Evolutionary conservation across 441 rosid species (phyloP).

Genomic region (Monsonia emarginata): DNA sequence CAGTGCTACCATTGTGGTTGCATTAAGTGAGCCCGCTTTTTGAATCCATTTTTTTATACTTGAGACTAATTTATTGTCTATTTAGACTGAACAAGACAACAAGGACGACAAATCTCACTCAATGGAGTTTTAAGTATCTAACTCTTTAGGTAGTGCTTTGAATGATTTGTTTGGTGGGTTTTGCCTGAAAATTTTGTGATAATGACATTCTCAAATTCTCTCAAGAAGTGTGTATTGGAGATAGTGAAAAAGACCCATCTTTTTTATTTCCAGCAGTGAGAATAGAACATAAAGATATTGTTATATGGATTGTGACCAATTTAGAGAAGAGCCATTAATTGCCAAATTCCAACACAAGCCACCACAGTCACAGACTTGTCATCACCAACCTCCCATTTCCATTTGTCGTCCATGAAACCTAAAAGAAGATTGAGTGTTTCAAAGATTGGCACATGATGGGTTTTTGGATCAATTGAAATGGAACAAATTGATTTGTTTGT

Average conservation of each 20-base stretch:
- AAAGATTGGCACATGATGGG: conserved; percentile 9
- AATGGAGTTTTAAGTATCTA: too few relatives aligned
- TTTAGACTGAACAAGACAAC: too few relatives aligned
- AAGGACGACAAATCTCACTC: too few relatives aligned
- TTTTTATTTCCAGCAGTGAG: neutral
- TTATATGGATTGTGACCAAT: neutral
- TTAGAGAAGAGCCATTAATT: neutral
- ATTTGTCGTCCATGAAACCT: conserved; percentile 15
- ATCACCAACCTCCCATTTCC: conserved; percentile 11
- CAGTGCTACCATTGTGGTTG: too few relatives aligned
- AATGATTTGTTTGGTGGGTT: conserved; percentile 12
- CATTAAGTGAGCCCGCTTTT: too few relatives aligned
- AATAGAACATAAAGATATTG: neutral
- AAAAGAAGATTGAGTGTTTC: conserved; percentile 4
- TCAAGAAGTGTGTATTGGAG: neutral
- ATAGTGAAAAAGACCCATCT: conserved; percentile 1
- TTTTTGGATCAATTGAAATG: conserved; percentile 11
- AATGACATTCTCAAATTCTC: conserved; percentile 8
- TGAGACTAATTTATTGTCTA: too few relatives aligned
- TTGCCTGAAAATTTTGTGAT: conserved; percentile 4
- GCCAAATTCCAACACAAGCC: neutral
- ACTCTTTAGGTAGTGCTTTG: conserved; percentile 18
- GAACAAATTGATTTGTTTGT: conserved; percentile 6
- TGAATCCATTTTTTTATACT: too few relatives aligned
- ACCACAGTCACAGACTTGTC: neutral